Percentiles rank a stretch among this genome's conserved stretches.
These are phyloP conservation scores for Cadophora luteo-olivacea DNA, from an alignment of 2,329 filamentous ascomycete species.

Conservation along the genomic window DNA sequence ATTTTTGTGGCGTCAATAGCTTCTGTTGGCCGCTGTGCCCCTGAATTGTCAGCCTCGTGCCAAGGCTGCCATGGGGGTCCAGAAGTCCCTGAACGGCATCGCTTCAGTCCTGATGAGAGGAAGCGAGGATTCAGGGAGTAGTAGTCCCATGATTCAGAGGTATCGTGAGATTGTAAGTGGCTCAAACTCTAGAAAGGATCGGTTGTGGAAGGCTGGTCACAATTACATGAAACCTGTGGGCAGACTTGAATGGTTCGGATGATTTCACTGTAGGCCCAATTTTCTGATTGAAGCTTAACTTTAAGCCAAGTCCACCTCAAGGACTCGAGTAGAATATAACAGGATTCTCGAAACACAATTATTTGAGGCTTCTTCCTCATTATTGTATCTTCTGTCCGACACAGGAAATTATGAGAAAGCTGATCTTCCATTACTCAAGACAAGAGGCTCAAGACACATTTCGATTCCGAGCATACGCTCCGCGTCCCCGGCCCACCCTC, in stretches of 20 bases:
- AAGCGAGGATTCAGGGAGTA: not conserved
- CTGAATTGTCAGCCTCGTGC: constrained; percentile 9
- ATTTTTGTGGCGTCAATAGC: constrained; percentile 1
- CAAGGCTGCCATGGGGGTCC: not conserved
- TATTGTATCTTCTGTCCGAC: not conserved
- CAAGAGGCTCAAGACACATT: not conserved
- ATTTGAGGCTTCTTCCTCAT: not conserved
- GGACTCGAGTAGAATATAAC: not conserved
- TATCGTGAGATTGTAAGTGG: not conserved
- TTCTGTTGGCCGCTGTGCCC: constrained; percentile 9
- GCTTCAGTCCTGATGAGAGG: not conserved
- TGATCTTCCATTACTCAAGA: not conserved
- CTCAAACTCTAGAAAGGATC: not conserved
- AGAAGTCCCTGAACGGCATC: not conserved
- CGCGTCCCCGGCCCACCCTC: not conserved
- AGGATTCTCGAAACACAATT: not conserved
- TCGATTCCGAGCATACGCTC: not conserved
- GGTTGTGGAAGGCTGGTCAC: not conserved
- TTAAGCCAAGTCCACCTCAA: not conserved
- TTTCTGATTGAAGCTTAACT: constrained; percentile 2
- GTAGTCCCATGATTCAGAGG: not conserved
- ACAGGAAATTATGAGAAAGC: not conserved
- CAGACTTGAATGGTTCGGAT: not conserved
- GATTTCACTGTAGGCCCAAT: not conserved
- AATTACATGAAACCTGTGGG: not conserved